These are phyloP conservation scores for Peterozyma xylosa DNA, from an alignment of 805 yeast species.

Conservation along the genomic window DNA sequence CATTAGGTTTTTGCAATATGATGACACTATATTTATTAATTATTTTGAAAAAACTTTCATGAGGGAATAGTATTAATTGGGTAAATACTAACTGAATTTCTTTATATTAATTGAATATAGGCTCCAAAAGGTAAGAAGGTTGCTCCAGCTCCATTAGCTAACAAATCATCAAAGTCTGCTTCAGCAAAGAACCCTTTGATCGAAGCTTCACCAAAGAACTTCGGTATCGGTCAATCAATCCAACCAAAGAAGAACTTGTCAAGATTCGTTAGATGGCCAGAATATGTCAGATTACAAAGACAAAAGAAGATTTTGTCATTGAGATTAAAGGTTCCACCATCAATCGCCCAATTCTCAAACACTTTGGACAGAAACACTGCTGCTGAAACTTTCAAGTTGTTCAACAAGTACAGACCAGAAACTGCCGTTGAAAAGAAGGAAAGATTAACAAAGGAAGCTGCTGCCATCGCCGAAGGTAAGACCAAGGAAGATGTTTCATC, in stretches of 20 bases:
- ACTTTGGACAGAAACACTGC: conserved; percentile 99
- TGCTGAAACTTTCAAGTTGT: conserved; percentile 90
- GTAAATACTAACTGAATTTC: conserved; percentile 1
- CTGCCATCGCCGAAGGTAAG: conserved; percentile 98
- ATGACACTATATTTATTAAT: conserved; percentile 3
- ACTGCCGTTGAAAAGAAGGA: conserved; percentile 96
- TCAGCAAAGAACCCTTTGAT: conserved; percentile 72
- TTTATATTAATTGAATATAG: not conserved
- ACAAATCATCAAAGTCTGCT: conserved; percentile 48
- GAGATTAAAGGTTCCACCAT: conserved; percentile 99
- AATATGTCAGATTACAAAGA: conserved; percentile 96
- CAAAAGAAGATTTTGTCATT: conserved; percentile 93
- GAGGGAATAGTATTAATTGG: not conserved
- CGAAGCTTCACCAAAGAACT: conserved; percentile 85
- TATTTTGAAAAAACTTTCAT: too few relatives aligned
- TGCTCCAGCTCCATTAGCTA: conserved; percentile 97
- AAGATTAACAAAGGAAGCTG: conserved; percentile 98
- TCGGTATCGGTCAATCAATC: conserved; percentile 93
- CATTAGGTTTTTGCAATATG: not conserved
- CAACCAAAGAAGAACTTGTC: conserved; percentile 95
- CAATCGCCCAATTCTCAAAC: conserved; percentile 93
- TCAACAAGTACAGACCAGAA: conserved; percentile 99
- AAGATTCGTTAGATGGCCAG: conserved; percentile 99
- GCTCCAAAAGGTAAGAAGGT: conserved; percentile 51
- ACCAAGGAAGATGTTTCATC: conserved; percentile 93